Evolutionary conservation across 345 rosid genomes (phyloP).

Genomic region (Lepidium sativum): DNA sequence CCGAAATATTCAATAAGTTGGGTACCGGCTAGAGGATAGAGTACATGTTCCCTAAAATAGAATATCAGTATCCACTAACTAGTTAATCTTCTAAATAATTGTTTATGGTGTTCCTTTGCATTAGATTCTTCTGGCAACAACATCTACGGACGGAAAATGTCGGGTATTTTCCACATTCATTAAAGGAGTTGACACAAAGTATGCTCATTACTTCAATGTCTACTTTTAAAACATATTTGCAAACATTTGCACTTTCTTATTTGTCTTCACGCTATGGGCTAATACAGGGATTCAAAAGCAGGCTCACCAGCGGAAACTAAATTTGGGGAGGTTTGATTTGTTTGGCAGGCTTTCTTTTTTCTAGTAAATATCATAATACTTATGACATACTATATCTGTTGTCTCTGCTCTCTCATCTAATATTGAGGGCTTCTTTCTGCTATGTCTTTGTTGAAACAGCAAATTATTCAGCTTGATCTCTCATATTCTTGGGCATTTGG

Average conservation of each 20-base stretch:
- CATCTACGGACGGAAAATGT: constrained; percentile 98
- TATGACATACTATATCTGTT: background rate
- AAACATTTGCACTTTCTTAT: constrained; percentile 11
- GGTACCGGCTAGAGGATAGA: background rate
- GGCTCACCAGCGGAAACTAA: constrained; percentile 64
- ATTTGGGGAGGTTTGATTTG: constrained; percentile 84
- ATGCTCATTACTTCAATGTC: constrained; percentile 7
- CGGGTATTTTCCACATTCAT: constrained; percentile 92
- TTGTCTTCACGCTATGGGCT: constrained; percentile 11
- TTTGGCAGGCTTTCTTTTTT: background rate
- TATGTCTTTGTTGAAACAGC: constrained; percentile 43
- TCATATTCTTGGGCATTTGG: constrained; percentile 99
- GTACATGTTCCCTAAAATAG: background rate
- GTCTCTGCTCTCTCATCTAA: background rate
- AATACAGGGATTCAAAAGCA: constrained; percentile 62
- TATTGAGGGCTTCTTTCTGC: constrained; percentile 8
- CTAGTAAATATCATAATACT: background rate
- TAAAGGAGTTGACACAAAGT: constrained; percentile 96
- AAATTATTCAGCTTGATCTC: constrained; percentile 97
- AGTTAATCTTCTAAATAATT: background rate
- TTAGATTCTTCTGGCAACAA: constrained; percentile 88
- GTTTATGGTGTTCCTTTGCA: background rate
- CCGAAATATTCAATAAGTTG: background rate
- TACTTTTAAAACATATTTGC: background rate
- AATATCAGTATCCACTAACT: background rate